Evolutionary conservation across 2,329 filamentous ascomycete genomes (phyloP).

Genomic region (Aureobasidium vineae): DNA sequence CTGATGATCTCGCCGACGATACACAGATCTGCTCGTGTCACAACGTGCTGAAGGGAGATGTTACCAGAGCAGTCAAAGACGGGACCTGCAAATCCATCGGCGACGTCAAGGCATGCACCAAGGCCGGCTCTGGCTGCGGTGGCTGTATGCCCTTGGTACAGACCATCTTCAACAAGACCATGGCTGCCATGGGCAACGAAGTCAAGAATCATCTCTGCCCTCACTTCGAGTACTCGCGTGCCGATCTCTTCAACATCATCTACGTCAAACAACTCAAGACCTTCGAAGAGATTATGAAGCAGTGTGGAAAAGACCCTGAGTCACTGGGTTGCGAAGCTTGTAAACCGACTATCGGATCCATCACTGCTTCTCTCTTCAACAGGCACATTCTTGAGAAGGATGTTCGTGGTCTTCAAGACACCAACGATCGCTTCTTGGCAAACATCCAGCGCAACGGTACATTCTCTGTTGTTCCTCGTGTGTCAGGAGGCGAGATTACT

Average conservation of each 20-base stretch:
- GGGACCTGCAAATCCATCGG: constrained; percentile 78
- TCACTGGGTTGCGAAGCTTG: constrained; percentile 84
- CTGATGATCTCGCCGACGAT: constrained; percentile 76
- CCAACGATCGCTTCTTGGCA: constrained; percentile 81
- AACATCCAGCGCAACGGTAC: constrained; percentile 93
- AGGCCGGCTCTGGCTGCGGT: constrained; percentile 86
- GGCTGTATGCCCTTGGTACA: constrained; percentile 87
- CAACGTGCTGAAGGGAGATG: constrained; percentile 83
- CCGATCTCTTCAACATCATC: constrained; percentile 86
- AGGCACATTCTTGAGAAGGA: constrained; percentile 72
- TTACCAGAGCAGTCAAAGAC: constrained; percentile 69
- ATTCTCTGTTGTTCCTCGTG: constrained; percentile 81
- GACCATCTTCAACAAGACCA: constrained; percentile 85
- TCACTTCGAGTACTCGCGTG: constrained; percentile 79
- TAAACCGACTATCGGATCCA: constrained; percentile 78
- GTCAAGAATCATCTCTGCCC: constrained; percentile 83
- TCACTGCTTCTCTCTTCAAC: constrained; percentile 80
- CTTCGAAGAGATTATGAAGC: constrained; percentile 73
- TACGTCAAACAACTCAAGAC: constrained; percentile 74
- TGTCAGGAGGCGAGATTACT: constrained; percentile 83
- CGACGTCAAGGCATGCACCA: constrained; percentile 85
- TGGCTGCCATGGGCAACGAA: constrained; percentile 81
- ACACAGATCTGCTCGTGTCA: constrained; percentile 91
- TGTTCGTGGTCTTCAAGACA: constrained; percentile 76
- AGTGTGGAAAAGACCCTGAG: constrained; percentile 66